phyloP scores from a whole-genome alignment of 208 protist species.

The Leptomonas seymouri region DNA sequence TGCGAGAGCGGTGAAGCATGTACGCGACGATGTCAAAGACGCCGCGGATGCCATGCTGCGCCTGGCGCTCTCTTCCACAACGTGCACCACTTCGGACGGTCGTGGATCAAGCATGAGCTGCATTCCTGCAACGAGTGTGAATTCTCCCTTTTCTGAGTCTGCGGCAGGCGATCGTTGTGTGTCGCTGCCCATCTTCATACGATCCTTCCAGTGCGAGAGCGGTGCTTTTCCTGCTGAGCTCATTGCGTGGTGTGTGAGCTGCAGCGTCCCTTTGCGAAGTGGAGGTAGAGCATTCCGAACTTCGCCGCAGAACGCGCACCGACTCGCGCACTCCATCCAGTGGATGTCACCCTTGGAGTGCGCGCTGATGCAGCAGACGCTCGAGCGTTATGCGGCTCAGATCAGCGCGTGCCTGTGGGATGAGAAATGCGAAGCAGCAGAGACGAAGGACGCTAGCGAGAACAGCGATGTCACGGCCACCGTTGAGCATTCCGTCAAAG shows the following conservation, averaged over 20 bases:
- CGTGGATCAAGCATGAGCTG: background rate
- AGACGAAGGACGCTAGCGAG: background rate
- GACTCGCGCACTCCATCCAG: constrained; percentile 12
- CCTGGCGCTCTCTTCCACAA: constrained; percentile 5
- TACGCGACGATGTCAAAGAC: background rate
- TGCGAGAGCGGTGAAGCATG: background rate
- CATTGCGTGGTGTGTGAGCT: constrained; percentile 26
- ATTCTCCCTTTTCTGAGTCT: background rate
- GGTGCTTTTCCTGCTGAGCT: constrained; percentile 40
- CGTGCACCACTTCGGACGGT: background rate
- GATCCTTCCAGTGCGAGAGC: constrained; percentile 33
- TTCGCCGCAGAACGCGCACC: background rate
- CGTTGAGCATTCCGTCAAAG: background rate
- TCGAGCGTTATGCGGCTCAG: constrained; percentile 13
- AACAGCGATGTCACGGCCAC: background rate
- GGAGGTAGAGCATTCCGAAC: background rate
- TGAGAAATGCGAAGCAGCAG: background rate
- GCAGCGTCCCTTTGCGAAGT: constrained; percentile 3
- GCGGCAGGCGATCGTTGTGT: background rate
- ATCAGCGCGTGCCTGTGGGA: background rate
- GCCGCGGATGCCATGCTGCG: constrained; percentile 29
- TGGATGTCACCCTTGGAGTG: constrained; percentile 41
- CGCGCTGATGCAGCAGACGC: constrained; percentile 22
- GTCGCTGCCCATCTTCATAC: constrained; percentile 28
- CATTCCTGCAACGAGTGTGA: background rate